Conservation (phyloP, 2,329 filamentous ascomycete genomes). For the Fusarium denticulatum region DNA sequence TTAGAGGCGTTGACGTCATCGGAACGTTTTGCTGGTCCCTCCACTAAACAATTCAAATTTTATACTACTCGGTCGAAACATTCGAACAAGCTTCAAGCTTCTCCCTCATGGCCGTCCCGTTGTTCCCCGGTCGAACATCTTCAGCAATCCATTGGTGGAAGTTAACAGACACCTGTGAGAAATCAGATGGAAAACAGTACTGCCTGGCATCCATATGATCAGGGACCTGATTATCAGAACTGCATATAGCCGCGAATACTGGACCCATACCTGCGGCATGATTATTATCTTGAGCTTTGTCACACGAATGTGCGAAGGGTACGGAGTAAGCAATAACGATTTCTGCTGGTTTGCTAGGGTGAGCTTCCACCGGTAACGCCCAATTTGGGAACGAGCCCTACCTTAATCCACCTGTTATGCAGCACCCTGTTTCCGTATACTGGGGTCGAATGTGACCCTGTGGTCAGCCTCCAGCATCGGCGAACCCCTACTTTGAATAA, state of each 20-base stretch:
- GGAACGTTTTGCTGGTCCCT: background rate
- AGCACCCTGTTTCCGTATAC: conserved; percentile 11
- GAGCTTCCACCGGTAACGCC: conserved; percentile 13
- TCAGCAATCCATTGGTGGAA: conserved; percentile 29
- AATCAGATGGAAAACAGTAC: background rate
- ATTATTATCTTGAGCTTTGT: conserved; percentile 11
- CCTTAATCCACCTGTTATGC: conserved; percentile 19
- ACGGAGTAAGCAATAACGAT: background rate
- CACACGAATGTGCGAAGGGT: conserved; percentile 4
- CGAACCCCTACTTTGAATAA: conserved; percentile 22
- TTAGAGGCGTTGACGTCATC: conserved; percentile 42
- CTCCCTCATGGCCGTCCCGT: background rate
- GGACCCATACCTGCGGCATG: conserved; percentile 18
- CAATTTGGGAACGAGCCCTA: conserved; percentile 28
- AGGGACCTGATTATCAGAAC: conserved; percentile 19
- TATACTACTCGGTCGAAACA: background rate
- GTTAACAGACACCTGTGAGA: conserved; percentile 6
- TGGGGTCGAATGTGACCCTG: conserved; percentile 28
- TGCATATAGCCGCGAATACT: conserved; percentile 19
- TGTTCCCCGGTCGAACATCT: background rate
- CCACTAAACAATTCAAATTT: background rate
- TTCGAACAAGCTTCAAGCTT: background rate
- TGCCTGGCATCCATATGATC: conserved; percentile 5
- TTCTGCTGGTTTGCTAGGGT: background rate
- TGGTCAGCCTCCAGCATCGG: conserved; percentile 13